phyloP scores from a whole-genome alignment of 1,284 basidiomycete species.

The Ustilago esculenta region DNA sequence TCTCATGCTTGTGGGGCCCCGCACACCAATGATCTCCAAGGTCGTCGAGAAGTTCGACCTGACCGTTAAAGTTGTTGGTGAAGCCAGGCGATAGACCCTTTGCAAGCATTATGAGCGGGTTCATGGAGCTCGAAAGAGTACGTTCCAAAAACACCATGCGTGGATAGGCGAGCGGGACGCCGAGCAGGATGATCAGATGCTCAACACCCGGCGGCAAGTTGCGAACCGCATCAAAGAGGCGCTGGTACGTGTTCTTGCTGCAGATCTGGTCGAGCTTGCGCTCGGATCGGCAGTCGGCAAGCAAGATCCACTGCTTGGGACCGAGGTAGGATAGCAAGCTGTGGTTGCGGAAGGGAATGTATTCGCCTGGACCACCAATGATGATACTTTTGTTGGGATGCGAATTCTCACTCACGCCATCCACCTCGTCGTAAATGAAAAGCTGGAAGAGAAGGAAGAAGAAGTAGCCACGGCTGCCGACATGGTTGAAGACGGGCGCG shows the following conservation, averaged over 20 bases:
- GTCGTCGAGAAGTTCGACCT: constrained; percentile 67
- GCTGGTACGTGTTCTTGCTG: constrained; percentile 55
- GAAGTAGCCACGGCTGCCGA: constrained; percentile 60
- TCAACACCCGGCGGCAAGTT: constrained; percentile 55
- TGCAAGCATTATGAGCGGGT: constrained; percentile 62
- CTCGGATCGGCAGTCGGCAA: constrained; percentile 64
- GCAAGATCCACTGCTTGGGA: constrained; percentile 63
- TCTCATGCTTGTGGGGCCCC: constrained; percentile 76
- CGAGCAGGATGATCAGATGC: constrained; percentile 65
- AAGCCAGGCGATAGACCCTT: constrained; percentile 57
- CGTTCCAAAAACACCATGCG: constrained; percentile 65
- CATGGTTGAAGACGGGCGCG: constrained; percentile 59
- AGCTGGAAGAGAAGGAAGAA: constrained; percentile 66
- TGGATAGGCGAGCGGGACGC: constrained; percentile 66
- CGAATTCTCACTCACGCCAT: constrained; percentile 42
- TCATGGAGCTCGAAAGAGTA: constrained; percentile 55
- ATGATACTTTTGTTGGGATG: constrained; percentile 55
- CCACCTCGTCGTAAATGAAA: constrained; percentile 60
- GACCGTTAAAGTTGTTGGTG: constrained; percentile 66
- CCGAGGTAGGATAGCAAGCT: constrained; percentile 61
- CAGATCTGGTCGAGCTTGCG: constrained; percentile 64
- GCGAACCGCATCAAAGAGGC: constrained; percentile 53
- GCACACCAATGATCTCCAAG: constrained; percentile 79
- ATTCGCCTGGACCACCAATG: constrained; percentile 56
- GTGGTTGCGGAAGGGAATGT: constrained; percentile 63